Conservation (phyloP, 495 filamentous ascomycete genomes). For the Oidiodendron maius region DNA sequence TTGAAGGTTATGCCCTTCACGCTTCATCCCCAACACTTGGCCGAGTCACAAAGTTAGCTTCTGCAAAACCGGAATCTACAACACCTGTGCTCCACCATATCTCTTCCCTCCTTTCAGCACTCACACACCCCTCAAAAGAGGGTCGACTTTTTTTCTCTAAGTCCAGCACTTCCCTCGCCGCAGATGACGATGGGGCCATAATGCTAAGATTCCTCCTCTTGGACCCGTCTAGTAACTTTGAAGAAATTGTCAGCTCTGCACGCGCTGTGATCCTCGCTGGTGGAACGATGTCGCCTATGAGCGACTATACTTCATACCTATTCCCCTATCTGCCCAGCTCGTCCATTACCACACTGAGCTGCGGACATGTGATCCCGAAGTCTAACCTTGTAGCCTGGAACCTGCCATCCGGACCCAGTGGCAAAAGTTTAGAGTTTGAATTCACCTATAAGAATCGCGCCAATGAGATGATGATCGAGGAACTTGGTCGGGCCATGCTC, state of each 20-base stretch:
- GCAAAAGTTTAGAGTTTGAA: constrained; percentile 57
- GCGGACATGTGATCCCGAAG: constrained; percentile 86
- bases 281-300: constrained; percentile 96
- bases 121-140: constrained; percentile 86
- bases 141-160: constrained; percentile 79
- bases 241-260: constrained; percentile 78
- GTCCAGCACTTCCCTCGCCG: constrained; percentile 25
- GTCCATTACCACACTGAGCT: constrained; percentile 76
- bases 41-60: not conserved
- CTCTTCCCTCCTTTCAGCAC: constrained; percentile 70
- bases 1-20: constrained; percentile 66
- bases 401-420: constrained; percentile 44
- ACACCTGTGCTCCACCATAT: constrained; percentile 78
- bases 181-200: constrained; percentile 40
- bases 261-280: constrained; percentile 87
- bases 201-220: constrained; percentile 82
- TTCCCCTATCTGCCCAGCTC: constrained; percentile 66
- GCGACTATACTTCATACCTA: constrained; percentile 77
- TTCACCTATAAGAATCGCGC: constrained; percentile 79
- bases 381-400: constrained; percentile 75
- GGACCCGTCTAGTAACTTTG: constrained; percentile 90
- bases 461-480: constrained; percentile 61
- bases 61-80: constrained; percentile 7
- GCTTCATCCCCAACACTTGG: not conserved
- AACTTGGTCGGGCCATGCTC: constrained; percentile 67